A percentile compares a stretch with the other conserved stretches of the same genome.
phyloP scores from a whole-genome alignment of 2,329 filamentous ascomycete genomes.

The Emmonsia crescens region DNA sequence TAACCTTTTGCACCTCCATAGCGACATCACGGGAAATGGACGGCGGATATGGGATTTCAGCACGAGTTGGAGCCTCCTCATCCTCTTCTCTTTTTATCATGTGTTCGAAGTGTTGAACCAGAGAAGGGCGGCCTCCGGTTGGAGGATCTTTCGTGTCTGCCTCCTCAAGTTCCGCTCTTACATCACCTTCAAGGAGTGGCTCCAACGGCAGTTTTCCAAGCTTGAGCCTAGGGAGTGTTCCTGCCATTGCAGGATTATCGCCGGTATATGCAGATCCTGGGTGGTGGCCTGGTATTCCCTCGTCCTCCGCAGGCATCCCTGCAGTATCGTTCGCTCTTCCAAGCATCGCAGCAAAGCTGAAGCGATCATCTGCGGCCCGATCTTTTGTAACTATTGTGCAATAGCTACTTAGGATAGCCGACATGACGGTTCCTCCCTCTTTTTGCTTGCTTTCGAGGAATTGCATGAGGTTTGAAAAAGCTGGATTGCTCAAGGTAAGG shows the following conservation, averaged over 20 bases:
- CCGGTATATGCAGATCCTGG: conserved; percentile 52
- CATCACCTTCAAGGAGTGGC: conserved; percentile 66
- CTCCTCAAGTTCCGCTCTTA: conserved; percentile 76
- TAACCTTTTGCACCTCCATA: conserved; percentile 87
- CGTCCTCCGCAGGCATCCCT: conserved; percentile 54
- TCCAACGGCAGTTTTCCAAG: conserved; percentile 81
- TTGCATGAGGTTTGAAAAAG: conserved; percentile 71
- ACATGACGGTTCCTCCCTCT: conserved; percentile 66
- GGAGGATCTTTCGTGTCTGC: conserved; percentile 72
- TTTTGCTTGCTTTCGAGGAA: conserved; percentile 82
- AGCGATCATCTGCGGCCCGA: conserved; percentile 46
- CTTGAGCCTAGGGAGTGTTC: conserved; percentile 52
- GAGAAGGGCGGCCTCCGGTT: conserved; percentile 54
- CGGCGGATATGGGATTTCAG: conserved; percentile 74
- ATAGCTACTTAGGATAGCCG: conserved; percentile 56
- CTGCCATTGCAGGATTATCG: conserved; percentile 45
- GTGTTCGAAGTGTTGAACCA: conserved; percentile 79
- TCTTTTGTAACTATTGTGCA: conserved; percentile 51
- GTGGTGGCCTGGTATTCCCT: conserved; percentile 58
- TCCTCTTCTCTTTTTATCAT: conserved; percentile 83
- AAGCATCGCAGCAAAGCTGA: conserved; percentile 50
- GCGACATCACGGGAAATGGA: conserved; percentile 82
- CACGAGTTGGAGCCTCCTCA: conserved; percentile 66
- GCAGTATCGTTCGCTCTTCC: conserved; percentile 43
- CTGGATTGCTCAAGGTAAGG: conserved; percentile 75